Evolutionary conservation across 768 basidiomycete species (phyloP), one percentile per base, ranked within the genome.

Genomic region (Panellus pusillus): DNA sequence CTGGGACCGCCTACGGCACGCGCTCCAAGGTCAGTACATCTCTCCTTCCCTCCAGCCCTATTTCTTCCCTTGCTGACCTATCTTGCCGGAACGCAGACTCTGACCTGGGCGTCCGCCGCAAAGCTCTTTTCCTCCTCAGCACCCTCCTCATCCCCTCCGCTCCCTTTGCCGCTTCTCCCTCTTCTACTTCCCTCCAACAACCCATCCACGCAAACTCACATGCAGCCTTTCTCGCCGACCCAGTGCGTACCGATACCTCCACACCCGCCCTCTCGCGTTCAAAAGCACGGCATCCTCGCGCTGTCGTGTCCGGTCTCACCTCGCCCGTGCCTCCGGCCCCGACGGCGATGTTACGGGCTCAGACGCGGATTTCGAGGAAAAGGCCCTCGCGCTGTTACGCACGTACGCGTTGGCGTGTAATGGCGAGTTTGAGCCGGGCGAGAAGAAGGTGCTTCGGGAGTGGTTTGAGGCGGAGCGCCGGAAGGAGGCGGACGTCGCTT

Each of bases 51-150:
- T 17, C 39, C 4, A 9, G 37, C n/a, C 27, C 19, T 5, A 14
- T 24, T 24, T 9, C 15, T 24, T 37, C 32, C 12, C 28, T n/a
- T 35, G 47, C 50, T 51, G 35, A 52, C 19, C 38, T 14, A 38
- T 4, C 50, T 2, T 50, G 1, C 39, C 9, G 39, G n/a, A n/a
- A 40, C 36, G 6, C 44, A 91, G 93, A 96, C 69, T 84, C 91
- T 6, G 83, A 89, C 57, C 85, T 91, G 24, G 68, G 71, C 35
- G 82, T 94, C 47, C 86, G 93, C 17, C 79, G 91, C 49, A 95
- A 95, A 66, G 75, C 81, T 0, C 78, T 82, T 3, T 94, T 93
- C 71, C 79, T 95, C 15, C 75, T 95, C 35, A 84, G 82, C 64
- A 72, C 82, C 0, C 81, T 94, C 47, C 79, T 93, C 44, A 72